Evolutionary conservation across 179 eudicot species (phyloP).

Genomic region (Carnegiea gigantea): DNA sequence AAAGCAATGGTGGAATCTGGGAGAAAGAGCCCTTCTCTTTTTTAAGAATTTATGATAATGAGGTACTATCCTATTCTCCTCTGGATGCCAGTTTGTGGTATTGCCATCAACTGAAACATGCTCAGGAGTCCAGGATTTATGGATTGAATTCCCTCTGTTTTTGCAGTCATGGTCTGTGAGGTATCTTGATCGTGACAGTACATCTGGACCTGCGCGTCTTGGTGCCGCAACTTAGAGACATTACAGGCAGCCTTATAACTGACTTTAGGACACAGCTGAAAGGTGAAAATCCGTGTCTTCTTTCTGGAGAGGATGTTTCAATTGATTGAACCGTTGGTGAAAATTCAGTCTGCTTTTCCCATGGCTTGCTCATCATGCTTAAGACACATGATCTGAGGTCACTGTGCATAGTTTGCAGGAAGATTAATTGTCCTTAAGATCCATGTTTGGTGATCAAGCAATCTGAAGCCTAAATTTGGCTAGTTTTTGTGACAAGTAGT

Average conservation of each 20-base stretch:
- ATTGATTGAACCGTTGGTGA: conserved; percentile 3
- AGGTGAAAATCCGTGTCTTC: neutral
- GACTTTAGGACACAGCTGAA: neutral
- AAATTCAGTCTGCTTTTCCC: neutral
- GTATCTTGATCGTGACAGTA: conserved; percentile 49
- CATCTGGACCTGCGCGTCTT: conserved; percentile 44
- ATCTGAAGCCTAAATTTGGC: neutral
- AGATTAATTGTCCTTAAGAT: neutral
- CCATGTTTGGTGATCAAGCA: neutral
- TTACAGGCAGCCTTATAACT: neutral
- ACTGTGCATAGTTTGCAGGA: conserved; percentile 12
- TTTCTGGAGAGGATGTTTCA: neutral
- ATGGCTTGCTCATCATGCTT: conserved; percentile 10
- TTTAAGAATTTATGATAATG: conserved; percentile 48
- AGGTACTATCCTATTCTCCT: conserved; percentile 40
- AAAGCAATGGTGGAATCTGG: conserved; percentile 54
- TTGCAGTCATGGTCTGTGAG: conserved; percentile 54
- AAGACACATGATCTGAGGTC: conserved; percentile 12
- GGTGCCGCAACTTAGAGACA: conserved; percentile 39
- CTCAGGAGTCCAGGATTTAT: neutral
- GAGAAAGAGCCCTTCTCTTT: conserved; percentile 83
- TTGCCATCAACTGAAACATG: neutral
- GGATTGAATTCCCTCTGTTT: conserved; percentile 13
- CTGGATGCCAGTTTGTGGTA: neutral
- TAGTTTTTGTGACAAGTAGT: neutral